These are phyloP conservation scores for Botrytis paeoniae DNA, from an alignment of 2,329 filamentous ascomycete species.

Conservation along the genomic window DNA sequence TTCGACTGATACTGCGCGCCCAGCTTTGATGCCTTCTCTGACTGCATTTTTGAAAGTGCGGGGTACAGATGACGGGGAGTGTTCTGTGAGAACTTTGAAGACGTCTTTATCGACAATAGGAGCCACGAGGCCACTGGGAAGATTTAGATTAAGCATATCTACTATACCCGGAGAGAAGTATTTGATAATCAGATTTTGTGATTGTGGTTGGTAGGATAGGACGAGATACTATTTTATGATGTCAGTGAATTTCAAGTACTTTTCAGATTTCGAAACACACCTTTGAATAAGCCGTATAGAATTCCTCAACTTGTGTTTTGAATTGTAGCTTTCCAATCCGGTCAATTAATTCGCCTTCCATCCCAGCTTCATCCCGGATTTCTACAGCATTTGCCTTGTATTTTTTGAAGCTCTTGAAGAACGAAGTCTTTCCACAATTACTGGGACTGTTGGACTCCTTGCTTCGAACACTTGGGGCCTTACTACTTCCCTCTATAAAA, in stretches of 20 bases:
- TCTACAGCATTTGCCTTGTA: constrained; percentile 23
- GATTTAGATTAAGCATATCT: constrained; percentile 46
- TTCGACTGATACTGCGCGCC: constrained; percentile 35
- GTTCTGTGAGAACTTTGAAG: constrained; percentile 53
- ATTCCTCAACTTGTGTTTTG: constrained; percentile 41
- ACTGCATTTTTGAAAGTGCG: constrained; percentile 47
- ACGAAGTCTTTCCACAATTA: constrained; percentile 24
- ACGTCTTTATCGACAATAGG: constrained; percentile 49
- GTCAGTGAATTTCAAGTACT: constrained; percentile 7
- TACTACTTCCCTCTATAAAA: constrained; percentile 24
- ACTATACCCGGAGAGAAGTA: constrained; percentile 49
- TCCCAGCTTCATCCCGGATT: constrained; percentile 38
- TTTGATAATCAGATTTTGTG: constrained; percentile 41
- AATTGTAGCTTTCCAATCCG: constrained; percentile 40
- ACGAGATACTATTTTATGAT: constrained; percentile 40
- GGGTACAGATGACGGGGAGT: constrained; percentile 40
- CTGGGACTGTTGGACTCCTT: constrained; percentile 10
- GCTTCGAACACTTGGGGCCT: constrained; percentile 23
- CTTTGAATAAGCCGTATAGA: constrained; percentile 46
- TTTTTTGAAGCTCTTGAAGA: constrained; percentile 34
- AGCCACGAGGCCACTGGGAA: constrained; percentile 36
- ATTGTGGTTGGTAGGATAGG: constrained; percentile 36
- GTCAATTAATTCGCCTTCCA: constrained; percentile 43
- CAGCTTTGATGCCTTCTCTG: constrained; percentile 35
- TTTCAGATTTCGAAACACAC: constrained; percentile 17